Percentiles rank a stretch among this genome's conserved stretches.
phyloP scores from a whole-genome alignment of 345 rosid species.

The Gossypium australe region DNA sequence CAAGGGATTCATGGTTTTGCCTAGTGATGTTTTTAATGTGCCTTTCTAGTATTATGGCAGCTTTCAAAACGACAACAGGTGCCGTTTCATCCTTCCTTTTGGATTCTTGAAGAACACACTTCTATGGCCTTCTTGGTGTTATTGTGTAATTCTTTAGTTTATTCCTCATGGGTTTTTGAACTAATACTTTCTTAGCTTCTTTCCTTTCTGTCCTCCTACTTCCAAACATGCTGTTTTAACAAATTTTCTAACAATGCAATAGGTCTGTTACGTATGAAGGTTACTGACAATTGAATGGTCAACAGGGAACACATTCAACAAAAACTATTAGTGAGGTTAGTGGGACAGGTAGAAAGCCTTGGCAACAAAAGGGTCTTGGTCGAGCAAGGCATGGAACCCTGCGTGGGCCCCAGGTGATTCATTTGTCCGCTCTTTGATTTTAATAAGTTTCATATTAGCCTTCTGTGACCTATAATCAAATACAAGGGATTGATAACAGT shows the following conservation, averaged over 20 bases:
- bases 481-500: constrained; percentile 44
- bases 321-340: constrained; percentile 93
- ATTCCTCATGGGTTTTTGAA: too few species aligned
- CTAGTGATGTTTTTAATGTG: constrained; percentile 90
- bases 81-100: constrained; percentile 5
- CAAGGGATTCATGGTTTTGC: constrained; percentile 78
- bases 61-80: constrained; percentile 94
- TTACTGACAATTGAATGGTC: constrained; percentile 9
- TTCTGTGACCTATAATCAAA: constrained; percentile 11
- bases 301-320: constrained; percentile 90
- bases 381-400: constrained; percentile 83
- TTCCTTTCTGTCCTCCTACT: too few species aligned
- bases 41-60: constrained; percentile 68
- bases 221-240: too few species aligned
- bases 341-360: constrained; percentile 92
- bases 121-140: background rate
- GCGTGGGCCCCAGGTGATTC: constrained; percentile 82
- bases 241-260: background rate
- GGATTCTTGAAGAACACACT: background rate
- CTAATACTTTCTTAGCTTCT: too few species aligned
- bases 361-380: constrained; percentile 85
- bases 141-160: background rate
- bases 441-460: background rate
- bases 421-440: constrained; percentile 1
- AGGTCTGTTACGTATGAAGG: background rate